Base-by-base conservation (phyloP, 139 green algal species). In the Diplosphaera chodatii region DNA sequence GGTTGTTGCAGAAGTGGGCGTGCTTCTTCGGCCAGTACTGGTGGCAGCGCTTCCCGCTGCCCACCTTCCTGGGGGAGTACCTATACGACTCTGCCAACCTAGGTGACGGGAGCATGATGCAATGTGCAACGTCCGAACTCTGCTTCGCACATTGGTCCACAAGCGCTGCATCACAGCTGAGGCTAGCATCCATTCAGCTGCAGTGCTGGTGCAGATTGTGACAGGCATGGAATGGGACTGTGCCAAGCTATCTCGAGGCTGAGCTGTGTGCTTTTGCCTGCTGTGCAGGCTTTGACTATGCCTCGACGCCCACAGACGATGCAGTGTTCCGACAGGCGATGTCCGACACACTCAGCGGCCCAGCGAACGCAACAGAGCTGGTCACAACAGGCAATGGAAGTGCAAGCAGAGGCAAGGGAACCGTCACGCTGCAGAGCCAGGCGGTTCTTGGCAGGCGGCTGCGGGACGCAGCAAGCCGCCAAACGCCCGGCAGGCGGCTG, bases 81-180 rank as follows among this genome's bases (percentile, higher is more conserved):
- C 31, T 74, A 31, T 74, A 74, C 55, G 69, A 74, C 69, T 62
- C 55, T 1, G 55, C 69, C 30, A 74, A 74, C 32, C 31, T 74
- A 32, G 56, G 56, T 32, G 65, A n/a, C n/a, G n/a, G n/a, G n/a
- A n/a, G n/a, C n/a, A n/a, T n/a, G n/a, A n/a, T n/a, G n/a, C n/a
- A n/a, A n/a, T n/a, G n/a, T n/a, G n/a, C n/a, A n/a, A n/a, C n/a
- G n/a, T n/a, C n/a, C n/a, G n/a, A n/a, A n/a, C n/a, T n/a, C n/a
- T n/a, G n/a, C n/a, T n/a, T n/a, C n/a, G n/a, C n/a, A n/a, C n/a
- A n/a, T n/a, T n/a, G n/a, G n/a, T n/a, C n/a, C n/a, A n/a, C n/a
- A n/a, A n/a, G n/a, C n/a, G n/a, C n/a, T n/a, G n/a, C n/a, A n/a
- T n/a, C n/a, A n/a, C n/a, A n/a, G n/a, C n/a, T n/a, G n/a, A n/a